phyloP scores from a whole-genome alignment of 2,329 filamentous ascomycete genomes.

The Acrodontium crateriforme region DNA sequence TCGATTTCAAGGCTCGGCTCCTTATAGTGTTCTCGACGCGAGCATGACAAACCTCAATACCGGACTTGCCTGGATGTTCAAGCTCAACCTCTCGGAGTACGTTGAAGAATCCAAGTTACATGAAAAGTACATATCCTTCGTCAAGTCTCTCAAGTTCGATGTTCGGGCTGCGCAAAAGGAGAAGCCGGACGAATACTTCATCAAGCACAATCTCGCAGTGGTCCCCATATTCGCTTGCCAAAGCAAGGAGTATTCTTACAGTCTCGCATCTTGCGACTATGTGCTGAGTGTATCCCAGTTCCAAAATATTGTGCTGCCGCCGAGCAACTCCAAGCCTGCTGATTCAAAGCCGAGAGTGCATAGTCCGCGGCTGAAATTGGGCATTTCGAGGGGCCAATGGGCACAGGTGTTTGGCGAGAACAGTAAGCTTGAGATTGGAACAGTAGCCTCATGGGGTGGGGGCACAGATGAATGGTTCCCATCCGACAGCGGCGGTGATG shows the following conservation, averaged over 20 bases:
- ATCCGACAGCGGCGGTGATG: conserved; percentile 9
- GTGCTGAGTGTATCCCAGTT: conserved; percentile 18
- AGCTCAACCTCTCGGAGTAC: conserved; percentile 10
- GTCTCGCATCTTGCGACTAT: conserved; percentile 15
- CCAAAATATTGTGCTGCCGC: conserved; percentile 10
- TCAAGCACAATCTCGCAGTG: conserved; percentile 9
- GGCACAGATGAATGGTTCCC: conserved; percentile 20
- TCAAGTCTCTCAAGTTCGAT: conserved; percentile 9
- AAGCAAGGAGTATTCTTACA: conserved; percentile 14
- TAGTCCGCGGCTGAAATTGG: conserved; percentile 18
- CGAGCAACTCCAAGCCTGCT: not conserved
- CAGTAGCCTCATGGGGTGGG: conserved; percentile 14
- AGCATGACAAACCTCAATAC: conserved; percentile 14
- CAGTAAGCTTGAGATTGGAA: conserved; percentile 15
- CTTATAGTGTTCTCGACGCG: conserved; percentile 14
- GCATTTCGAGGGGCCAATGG: conserved; percentile 18
- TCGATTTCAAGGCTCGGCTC: conserved; percentile 11
- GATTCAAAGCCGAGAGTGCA: conserved; percentile 5
- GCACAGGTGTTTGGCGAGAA: conserved; percentile 16
- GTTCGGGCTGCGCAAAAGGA: conserved; percentile 2
- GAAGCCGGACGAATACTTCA: conserved; percentile 7
- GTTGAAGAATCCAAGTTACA: conserved; percentile 10
- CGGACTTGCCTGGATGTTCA: conserved; percentile 21
- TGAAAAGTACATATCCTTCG: conserved; percentile 7
- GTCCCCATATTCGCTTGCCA: too few relatives aligned